Percentiles rank a stretch among this genome's conserved stretches.
Evolutionary conservation across 345 rosid species (phyloP).

Genomic region (Lepidium africanum): DNA sequence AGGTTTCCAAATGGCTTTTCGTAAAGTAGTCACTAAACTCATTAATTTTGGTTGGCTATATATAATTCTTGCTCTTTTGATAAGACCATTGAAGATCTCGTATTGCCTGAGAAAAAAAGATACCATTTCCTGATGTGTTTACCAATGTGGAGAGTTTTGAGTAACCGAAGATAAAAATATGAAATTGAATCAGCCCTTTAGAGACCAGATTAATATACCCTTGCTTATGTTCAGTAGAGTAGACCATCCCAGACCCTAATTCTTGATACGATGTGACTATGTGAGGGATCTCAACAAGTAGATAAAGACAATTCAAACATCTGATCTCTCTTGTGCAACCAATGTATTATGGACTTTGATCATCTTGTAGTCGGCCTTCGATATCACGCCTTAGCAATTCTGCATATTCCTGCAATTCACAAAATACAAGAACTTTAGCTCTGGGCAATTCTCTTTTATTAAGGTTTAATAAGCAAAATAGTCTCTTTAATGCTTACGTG

Average conservation of each 20-base stretch:
- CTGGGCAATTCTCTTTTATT: neutral
- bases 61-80: too few relatives aligned
- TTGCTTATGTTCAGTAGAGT: neutral
- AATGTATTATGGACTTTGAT: conserved; percentile 18
- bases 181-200: neutral
- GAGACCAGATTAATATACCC: neutral
- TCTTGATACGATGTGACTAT: conserved; percentile 9
- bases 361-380: conserved; percentile 28
- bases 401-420: conserved; percentile 49
- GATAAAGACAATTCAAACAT: neutral
- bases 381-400: conserved; percentile 55
- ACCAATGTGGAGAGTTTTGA: neutral
- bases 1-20: too few relatives aligned
- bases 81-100: too few relatives aligned
- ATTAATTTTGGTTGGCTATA: too few relatives aligned
- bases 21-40: too few relatives aligned
- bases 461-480: neutral
- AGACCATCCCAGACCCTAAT: neutral
- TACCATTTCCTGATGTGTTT: too few relatives aligned
- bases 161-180: neutral
- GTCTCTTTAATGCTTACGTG: conserved; percentile 32
- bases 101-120: too few relatives aligned
- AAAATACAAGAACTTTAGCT: neutral
- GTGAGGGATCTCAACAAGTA: neutral
- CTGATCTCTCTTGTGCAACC: neutral